Percentiles rank a stretch among this genome's conserved stretches.
phyloP scores from a whole-genome alignment of 768 basidiomycete species.

The Tremella fuciformis region DNA sequence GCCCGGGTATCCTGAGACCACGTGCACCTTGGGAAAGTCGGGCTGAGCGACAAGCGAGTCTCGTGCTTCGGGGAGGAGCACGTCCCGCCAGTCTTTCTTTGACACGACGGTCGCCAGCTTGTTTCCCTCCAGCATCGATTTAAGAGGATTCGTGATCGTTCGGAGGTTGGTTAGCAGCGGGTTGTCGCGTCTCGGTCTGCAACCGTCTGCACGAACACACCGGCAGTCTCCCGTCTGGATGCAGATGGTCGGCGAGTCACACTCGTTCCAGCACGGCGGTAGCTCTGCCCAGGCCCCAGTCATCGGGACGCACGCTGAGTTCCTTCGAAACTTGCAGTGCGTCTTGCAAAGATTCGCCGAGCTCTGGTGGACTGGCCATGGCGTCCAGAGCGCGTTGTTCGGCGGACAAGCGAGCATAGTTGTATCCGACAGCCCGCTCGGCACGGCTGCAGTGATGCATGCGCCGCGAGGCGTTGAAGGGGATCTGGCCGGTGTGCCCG shows the following conservation, averaged over 20 bases:
- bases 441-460: conserved; percentile 34
- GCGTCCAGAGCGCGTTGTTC: not conserved
- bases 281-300: conserved; percentile 45
- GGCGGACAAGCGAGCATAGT: not conserved
- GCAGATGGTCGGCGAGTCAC: conserved; percentile 48
- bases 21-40: conserved; percentile 47
- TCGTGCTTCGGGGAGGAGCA: conserved; percentile 44
- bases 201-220: conserved; percentile 48
- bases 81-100: conserved; percentile 38
- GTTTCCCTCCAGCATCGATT: conserved; percentile 5
- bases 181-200: conserved; percentile 35
- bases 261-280: conserved; percentile 51
- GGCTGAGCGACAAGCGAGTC: conserved; percentile 34
- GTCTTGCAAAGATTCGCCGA: not conserved
- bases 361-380: not conserved
- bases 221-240: conserved; percentile 50
- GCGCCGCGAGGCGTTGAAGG: conserved; percentile 43
- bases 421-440: conserved; percentile 25
- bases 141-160: conserved; percentile 9
- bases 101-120: conserved; percentile 26
- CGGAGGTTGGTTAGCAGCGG: conserved; percentile 22
- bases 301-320: conserved; percentile 14
- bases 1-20: conserved; percentile 38
- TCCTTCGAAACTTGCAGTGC: not conserved
- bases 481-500: conserved; percentile 46